Evolutionary conservation across 1,139 yeast genomes (phyloP).

Genomic region (Meyerozyma athensensis): DNA sequence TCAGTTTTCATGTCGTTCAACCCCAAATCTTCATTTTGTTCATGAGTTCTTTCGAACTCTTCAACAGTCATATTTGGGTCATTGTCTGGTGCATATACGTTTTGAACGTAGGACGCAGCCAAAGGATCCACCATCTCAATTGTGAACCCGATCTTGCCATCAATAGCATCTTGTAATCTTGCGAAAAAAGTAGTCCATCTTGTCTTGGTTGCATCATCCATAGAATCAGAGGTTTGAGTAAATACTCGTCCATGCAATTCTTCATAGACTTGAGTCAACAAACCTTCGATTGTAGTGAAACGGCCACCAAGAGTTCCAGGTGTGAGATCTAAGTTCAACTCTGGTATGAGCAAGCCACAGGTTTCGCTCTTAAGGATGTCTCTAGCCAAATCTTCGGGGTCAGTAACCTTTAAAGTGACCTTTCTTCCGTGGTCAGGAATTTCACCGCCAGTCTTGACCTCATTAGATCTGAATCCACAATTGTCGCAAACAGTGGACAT

Average conservation of each 20-base stretch:
- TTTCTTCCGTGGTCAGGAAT: constrained; percentile 83
- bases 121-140: constrained; percentile 89
- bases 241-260: constrained; percentile 85
- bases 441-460: constrained; percentile 97
- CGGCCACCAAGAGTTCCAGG: constrained; percentile 98
- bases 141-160: constrained; percentile 80
- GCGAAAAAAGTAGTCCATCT: constrained; percentile 83
- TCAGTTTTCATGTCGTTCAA: constrained; percentile 68
- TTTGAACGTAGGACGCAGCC: constrained; percentile 93
- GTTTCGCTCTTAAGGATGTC: constrained; percentile 94
- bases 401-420: constrained; percentile 72
- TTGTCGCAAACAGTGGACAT: constrained; percentile 92
- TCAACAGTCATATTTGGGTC: constrained; percentile 94
- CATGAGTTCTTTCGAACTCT: constrained; percentile 81
- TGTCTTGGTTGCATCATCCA: constrained; percentile 69
- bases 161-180: constrained; percentile 72
- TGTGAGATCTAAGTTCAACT: constrained; percentile 81
- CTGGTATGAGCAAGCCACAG: constrained; percentile 83
- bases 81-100: constrained; percentile 94
- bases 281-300: constrained; percentile 94
- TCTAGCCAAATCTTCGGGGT: constrained; percentile 89
- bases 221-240: constrained; percentile 83
- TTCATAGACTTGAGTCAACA: constrained; percentile 80
- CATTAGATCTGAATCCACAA: constrained; percentile 96
- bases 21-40: constrained; percentile 91